Base-by-base conservation (phyloP, 1,284 basidiomycete genomes). In the Ganoderma boninense region DNA sequence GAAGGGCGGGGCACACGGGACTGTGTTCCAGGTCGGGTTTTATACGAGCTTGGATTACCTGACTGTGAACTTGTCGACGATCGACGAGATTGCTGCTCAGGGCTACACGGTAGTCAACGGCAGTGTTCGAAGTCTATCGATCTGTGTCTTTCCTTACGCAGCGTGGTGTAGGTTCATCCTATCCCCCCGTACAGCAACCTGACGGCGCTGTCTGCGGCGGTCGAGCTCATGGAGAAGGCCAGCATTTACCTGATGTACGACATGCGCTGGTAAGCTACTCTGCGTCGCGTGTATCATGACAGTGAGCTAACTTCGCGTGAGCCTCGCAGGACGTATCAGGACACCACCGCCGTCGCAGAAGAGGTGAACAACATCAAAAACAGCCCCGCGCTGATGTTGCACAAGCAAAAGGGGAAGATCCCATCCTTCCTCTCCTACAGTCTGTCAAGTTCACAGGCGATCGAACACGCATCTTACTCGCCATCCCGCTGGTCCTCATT, bases 171-270 rank as follows among this genome's bases (percentile, higher is more conserved):
- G 86, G 86, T 93, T 32, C 92, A 94, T 74, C 89, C 90, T 1
- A 81, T 92, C 11, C 92, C 92, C 0, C 80, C 86, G 0, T 93
- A 89, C 70, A 84, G 85, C 70, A 90, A 92, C 74, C 68, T 87
- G 56, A 89, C 89, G 0, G 84, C 84, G 0, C 80, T 93, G 0
- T 84, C 87, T 42, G 73, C 84, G 60, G 87, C 93, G 29, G 76
- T 93, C 11, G 89, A 93, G 75, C 83, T 86, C 59, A 93, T 94
- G 90, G 87, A 93, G 77, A 84, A 90, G 73, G 86, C 89, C 0
- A 92, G 91, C 0, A 76, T 95, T 13, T 94, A 91, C 76, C 83
- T 92, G 62, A 92, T 94, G 87, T 94, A 94, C 71, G 91, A 93
- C 77, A 93, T 94, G 91, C 85, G 91, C 71, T 82, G 73, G 92